Percentiles rank a stretch among this genome's conserved stretches.
phyloP scores from a whole-genome alignment of 2,329 filamentous ascomycete species.

The Alternaria angustiovoidea region DNA sequence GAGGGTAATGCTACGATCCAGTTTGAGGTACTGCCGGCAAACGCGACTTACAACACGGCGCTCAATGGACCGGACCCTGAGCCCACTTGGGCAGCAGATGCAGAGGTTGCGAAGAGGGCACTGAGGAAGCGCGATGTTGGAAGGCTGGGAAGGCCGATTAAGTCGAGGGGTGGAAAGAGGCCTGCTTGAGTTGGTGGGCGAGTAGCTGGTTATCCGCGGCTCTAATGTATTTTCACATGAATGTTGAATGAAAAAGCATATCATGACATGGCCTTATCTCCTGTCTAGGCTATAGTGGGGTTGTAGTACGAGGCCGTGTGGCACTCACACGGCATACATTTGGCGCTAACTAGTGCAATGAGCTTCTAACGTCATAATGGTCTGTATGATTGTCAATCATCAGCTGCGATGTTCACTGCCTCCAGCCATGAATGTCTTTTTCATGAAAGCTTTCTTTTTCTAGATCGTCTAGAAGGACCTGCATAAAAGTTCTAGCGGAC shows the following conservation, averaged over 20 bases:
- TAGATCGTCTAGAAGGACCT: not conserved
- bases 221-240: not conserved
- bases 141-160: conserved; percentile 22
- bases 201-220: not conserved
- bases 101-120: conserved; percentile 6
- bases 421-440: too few relatives aligned
- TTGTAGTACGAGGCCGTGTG: conserved; percentile 14
- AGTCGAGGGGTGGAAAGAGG: conserved; percentile 3
- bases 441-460: not conserved
- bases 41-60: conserved; percentile 60
- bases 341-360: not conserved
- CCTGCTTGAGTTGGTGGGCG: not conserved
- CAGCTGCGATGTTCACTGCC: not conserved
- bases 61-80: conserved; percentile 53
- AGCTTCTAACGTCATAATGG: conserved; percentile 14
- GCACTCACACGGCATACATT: conserved; percentile 8
- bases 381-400: not conserved
- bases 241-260: conserved; percentile 3
- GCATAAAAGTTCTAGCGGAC: not conserved
- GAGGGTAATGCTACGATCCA: conserved; percentile 59
- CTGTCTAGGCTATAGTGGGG: not conserved
- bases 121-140: conserved; percentile 27
- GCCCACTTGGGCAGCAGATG: conserved; percentile 37
- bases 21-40: conserved; percentile 51
- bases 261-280: conserved; percentile 1